Conservation (phyloP, 139 green algal genomes). For the Diplosphaera chodatii region DNA sequence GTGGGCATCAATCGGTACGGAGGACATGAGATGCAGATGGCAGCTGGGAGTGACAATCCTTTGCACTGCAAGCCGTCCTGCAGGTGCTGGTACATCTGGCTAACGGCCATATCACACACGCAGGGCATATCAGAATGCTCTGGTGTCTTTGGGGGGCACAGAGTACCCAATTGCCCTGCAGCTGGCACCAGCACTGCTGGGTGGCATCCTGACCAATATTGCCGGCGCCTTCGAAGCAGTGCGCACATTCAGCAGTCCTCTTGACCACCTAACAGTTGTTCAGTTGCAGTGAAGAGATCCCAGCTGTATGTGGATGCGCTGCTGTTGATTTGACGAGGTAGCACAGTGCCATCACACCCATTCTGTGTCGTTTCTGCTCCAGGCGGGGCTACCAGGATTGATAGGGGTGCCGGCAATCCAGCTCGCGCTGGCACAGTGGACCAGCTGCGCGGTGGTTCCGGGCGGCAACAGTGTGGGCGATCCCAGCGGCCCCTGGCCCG, state of each 20-base stretch:
- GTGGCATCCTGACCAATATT: background rate
- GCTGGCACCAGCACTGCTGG: background rate
- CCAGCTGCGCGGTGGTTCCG: background rate
- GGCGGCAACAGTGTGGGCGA: background rate
- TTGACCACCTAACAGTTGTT: no score
- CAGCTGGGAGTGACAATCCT: no score
- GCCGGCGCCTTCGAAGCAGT: background rate
- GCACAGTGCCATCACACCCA: no score
- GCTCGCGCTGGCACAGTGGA: background rate
- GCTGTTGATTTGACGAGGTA: no score
- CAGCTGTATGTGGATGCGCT: no score
- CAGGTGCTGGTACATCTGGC: no score
- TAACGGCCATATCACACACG: no score
- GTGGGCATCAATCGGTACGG: slow-evolving; percentile 21
- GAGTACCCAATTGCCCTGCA: background rate
- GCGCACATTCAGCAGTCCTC: no score
- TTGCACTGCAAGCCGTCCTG: no score
- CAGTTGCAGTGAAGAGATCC: no score
- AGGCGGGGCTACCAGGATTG: background rate
- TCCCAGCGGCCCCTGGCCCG: background rate
- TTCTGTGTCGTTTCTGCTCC: no score
- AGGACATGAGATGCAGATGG: no score
- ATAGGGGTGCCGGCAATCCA: background rate
- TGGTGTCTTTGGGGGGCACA: background rate
- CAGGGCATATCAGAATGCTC: background rate